Percentiles rank a stretch among this genome's conserved stretches.
Evolutionary conservation across 2,329 filamentous ascomycete genomes (phyloP).

Genomic region (Colletotrichum eremochloae): DNA sequence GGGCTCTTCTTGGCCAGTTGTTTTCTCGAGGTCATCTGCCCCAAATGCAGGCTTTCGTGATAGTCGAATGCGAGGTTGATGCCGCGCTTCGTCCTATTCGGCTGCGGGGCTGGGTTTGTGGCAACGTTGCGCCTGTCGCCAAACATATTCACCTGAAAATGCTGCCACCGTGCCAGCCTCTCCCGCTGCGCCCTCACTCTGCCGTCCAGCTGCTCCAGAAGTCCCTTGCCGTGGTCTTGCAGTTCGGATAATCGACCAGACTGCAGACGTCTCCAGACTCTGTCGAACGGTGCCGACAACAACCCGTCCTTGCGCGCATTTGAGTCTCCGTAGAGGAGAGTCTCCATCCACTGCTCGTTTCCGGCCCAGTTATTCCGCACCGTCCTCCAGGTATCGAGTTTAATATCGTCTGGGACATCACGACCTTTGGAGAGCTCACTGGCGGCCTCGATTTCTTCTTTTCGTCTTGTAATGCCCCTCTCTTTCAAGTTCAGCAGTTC

Average conservation of each 20-base stretch:
- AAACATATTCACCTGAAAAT: conserved; percentile 69
- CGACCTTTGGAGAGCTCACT: conserved; percentile 45
- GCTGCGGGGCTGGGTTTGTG: conserved; percentile 45
- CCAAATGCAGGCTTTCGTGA: conserved; percentile 63
- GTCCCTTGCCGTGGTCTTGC: conserved; percentile 62
- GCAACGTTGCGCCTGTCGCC: conserved; percentile 47
- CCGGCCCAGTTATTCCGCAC: conserved; percentile 84
- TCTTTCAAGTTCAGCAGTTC: conserved; percentile 75
- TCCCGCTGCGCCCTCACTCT: conserved; percentile 76
- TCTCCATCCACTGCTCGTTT: conserved; percentile 79
- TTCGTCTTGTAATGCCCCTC: conserved; percentile 66
- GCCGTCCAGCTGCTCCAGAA: conserved; percentile 79
- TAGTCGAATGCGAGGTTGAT: conserved; percentile 67
- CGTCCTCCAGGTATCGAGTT: conserved; percentile 67
- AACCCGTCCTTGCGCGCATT: conserved; percentile 70
- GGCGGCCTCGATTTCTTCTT: conserved; percentile 58
- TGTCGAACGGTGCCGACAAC: conserved; percentile 75
- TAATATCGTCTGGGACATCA: conserved; percentile 57
- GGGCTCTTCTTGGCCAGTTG: conserved; percentile 41
- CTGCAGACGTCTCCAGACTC: conserved; percentile 78
- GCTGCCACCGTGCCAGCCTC: conserved; percentile 80
- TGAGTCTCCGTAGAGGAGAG: conserved; percentile 76
- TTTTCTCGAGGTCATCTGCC: conserved; percentile 51
- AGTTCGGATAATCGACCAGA: conserved; percentile 69
- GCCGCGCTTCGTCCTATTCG: conserved; percentile 52